Conservation (phyloP, 176 grass and related monocot species). For the Saccharum officinarum region DNA sequence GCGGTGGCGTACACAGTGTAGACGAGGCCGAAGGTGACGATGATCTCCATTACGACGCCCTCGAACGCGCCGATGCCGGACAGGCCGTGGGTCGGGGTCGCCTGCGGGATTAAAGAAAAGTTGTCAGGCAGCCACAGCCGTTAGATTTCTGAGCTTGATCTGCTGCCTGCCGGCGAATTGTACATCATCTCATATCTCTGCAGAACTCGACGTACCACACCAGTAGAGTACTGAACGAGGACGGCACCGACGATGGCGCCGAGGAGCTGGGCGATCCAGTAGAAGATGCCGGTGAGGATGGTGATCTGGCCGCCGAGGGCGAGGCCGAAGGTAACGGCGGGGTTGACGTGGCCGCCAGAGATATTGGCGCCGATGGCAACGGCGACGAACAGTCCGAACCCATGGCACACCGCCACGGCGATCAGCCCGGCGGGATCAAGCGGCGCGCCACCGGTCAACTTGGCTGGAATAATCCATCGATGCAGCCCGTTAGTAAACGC, state of each 20-base stretch:
- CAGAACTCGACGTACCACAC: constrained; percentile 31
- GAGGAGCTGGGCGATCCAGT: constrained; percentile 77
- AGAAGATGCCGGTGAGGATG: constrained; percentile 78
- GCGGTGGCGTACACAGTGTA: constrained; percentile 84
- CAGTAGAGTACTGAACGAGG: constrained; percentile 62
- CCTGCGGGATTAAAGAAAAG: background rate
- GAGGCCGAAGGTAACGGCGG: constrained; percentile 77
- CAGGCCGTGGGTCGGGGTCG: constrained; percentile 60
- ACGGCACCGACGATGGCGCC: constrained; percentile 66
- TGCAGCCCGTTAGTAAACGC: background rate
- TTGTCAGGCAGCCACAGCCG: no score
- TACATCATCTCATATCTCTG: no score
- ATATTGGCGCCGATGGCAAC: constrained; percentile 75
- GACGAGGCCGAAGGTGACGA: constrained; percentile 76
- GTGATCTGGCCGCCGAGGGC: constrained; percentile 85
- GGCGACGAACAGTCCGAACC: constrained; percentile 67
- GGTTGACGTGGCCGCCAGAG: constrained; percentile 82
- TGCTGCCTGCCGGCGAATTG: no score
- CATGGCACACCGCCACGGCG: constrained; percentile 69
- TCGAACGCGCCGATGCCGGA: constrained; percentile 66
- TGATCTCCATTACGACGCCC: constrained; percentile 73
- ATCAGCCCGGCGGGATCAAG: constrained; percentile 67
- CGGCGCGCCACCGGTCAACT: constrained; percentile 43
- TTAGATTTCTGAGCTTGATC: no score
- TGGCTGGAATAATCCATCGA: constrained; percentile 33